These are phyloP conservation scores for Penicillium egyptiacum DNA, from an alignment of 495 filamentous ascomycete species.

Conservation along the genomic window DNA sequence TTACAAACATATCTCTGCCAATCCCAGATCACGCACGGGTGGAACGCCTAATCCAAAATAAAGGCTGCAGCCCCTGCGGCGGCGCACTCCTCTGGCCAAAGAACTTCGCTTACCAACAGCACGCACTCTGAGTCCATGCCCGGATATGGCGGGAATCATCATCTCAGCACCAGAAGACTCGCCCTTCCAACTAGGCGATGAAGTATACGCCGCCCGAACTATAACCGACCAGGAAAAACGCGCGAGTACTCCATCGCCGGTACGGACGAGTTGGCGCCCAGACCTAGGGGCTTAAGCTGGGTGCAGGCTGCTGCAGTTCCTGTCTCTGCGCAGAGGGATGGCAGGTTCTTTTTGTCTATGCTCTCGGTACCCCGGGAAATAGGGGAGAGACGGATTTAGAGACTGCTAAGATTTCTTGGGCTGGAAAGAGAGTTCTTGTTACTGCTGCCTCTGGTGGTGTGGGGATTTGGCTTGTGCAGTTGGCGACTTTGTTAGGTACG, in stretches of 20 bases:
- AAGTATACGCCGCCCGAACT: conserved; percentile 53
- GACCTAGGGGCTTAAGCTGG: conserved; percentile 42
- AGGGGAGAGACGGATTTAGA: conserved; percentile 7
- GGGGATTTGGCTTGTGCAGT: conserved; percentile 57
- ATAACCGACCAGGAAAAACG: conserved; percentile 42
- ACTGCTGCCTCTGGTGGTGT: conserved; percentile 54
- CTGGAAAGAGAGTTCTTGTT: conserved; percentile 45
- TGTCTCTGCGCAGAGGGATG: conserved; percentile 51
- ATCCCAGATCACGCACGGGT: conserved; percentile 15
- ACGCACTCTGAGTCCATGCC: conserved; percentile 45
- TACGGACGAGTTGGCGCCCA: conserved; percentile 44
- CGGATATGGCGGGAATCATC: conserved; percentile 52
- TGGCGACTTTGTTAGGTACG: conserved; percentile 47
- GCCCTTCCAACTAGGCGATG: conserved; percentile 45
- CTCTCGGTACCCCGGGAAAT: conserved; percentile 16
- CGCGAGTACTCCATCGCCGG: conserved; percentile 46
- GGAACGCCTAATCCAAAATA: conserved; percentile 55
- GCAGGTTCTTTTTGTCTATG: conserved; percentile 53
- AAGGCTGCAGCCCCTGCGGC: conserved; percentile 49
- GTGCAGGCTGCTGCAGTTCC: conserved; percentile 48
- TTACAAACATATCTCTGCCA: conserved; percentile 23
- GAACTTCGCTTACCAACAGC: conserved; percentile 36
- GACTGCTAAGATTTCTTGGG: conserved; percentile 9
- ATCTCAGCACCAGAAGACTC: conserved; percentile 43
- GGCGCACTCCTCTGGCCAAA: conserved; percentile 56